phyloP scores from a whole-genome alignment of 2,329 filamentous ascomycete species.

The Fulvia fulva region DNA sequence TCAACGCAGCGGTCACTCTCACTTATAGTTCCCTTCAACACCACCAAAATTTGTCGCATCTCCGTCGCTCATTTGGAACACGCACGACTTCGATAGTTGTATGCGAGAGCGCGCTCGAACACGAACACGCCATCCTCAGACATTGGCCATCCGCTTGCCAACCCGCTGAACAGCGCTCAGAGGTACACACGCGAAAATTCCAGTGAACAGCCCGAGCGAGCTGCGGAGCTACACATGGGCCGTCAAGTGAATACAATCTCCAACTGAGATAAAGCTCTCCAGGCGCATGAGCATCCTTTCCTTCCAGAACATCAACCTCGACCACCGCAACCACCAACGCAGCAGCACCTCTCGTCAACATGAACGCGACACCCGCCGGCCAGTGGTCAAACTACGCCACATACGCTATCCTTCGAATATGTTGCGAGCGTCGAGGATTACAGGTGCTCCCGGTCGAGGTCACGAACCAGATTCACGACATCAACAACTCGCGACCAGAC shows the following conservation, averaged over 20 bases:
- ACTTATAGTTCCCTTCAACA: too few relatives aligned
- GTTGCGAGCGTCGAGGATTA: background rate
- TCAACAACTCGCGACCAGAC: background rate
- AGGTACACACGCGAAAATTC: too few relatives aligned
- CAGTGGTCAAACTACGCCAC: background rate
- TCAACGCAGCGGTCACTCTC: background rate
- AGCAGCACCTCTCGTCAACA: background rate
- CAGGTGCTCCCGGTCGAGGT: background rate
- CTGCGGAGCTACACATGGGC: background rate
- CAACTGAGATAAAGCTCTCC: background rate
- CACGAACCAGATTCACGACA: background rate
- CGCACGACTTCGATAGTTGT: too few relatives aligned
- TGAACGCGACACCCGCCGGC: background rate
- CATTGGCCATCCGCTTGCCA: background rate
- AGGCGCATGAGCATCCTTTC: background rate
- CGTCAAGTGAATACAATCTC: background rate
- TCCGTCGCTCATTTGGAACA: too few relatives aligned
- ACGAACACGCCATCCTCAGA: background rate
- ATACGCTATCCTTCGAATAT: background rate
- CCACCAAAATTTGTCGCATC: too few relatives aligned
- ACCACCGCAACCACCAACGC: background rate
- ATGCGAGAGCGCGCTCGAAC: background rate
- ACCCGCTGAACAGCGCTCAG: background rate
- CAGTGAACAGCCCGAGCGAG: background rate
- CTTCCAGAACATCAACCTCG: background rate